Evolutionary conservation across 1,284 basidiomycete species (phyloP), one percentile per base, ranked within the genome.

Genomic region (Papiliotrema terrestris): DNA sequence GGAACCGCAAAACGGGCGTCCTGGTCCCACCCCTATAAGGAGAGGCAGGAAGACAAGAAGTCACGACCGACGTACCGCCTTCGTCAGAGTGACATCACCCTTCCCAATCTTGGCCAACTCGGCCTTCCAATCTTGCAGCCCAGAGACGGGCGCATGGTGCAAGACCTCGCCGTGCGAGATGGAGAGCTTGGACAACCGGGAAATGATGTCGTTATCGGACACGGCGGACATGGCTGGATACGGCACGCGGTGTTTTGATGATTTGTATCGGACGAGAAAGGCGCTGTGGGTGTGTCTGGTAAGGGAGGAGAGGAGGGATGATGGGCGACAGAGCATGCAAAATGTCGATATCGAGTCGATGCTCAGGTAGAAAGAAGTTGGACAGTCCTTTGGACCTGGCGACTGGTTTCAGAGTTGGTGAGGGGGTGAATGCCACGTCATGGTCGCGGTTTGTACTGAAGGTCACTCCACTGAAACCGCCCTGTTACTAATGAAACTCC

Each of bases 201-300:
- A 59, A 42, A 74, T 57, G 51, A 76, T 87, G 54, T 94, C 83
- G 51, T 91, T 82, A 29, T 91, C 90, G 51, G 88, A 81, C 2
- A 90, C 84, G 36, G 83, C 83, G 4, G 89, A 85, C 23, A 90
- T 91, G 43, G 49, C 68, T 50, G 69, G 66, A 49, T 51, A 62
- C 4, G 52, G 62, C 19, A 55, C 55, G 48, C 51, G 51, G 38
- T 32, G 42, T 20, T 52, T 55, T 15, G 41, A 23, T 15, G 41
- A 23, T 44, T 23, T 37, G 20, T 25, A 49, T 41, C 32, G 45
- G 22, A 13, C 52, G 39, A 42, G 29, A 17, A 14, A 26, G 43
- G 22, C 25, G 32, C 4, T n/a, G 29, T 14, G 23, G 17, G 25
- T 29, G n/a, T 14, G 45, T n/a, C 17, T 22, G 23, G 17, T 20